These are phyloP conservation scores for Piper betle DNA, from an alignment of 164 flowering plant species.

Conservation along the genomic window DNA sequence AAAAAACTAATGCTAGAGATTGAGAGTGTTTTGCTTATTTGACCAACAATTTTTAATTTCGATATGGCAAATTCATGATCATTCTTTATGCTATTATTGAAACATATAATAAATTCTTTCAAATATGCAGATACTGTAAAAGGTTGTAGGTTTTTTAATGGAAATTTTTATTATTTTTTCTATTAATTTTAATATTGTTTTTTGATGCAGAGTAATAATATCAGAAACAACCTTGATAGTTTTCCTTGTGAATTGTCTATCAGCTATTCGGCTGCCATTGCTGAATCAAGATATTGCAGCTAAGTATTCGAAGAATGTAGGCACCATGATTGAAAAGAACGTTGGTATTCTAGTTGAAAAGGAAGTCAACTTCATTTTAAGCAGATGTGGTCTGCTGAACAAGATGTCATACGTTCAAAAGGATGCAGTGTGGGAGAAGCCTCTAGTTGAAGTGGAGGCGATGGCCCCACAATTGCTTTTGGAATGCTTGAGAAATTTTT, in stretches of 20 bases:
- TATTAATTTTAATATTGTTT: slow-evolving; percentile 3
- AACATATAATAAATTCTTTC: too few species aligned
- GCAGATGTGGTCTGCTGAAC: slow-evolving; percentile 51
- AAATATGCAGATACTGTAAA: too few species aligned
- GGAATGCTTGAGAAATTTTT: slow-evolving; percentile 68
- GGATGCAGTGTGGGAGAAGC: slow-evolving; percentile 9
- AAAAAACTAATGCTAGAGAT: too few species aligned
- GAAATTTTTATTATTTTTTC: not conserved
- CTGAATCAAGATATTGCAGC: slow-evolving; percentile 61
- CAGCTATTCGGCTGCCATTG: slow-evolving; percentile 81
- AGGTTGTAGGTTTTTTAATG: too few species aligned
- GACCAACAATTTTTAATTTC: too few species aligned
- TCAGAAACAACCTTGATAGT: slow-evolving; percentile 69
- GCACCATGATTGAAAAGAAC: slow-evolving; percentile 54
- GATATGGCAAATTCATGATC: too few species aligned
- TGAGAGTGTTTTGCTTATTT: too few species aligned
- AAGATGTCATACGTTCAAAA: slow-evolving; percentile 50
- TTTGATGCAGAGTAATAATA: slow-evolving; percentile 9
- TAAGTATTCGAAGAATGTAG: slow-evolving; percentile 51
- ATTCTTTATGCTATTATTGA: too few species aligned
- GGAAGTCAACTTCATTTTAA: slow-evolving; percentile 63
- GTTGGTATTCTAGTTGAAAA: slow-evolving; percentile 46
- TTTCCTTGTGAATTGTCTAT: slow-evolving; percentile 87
- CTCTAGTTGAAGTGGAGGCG: slow-evolving; percentile 58
- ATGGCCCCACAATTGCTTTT: slow-evolving; percentile 57